A percentile compares a stretch with the other conserved stretches of the same genome.
Conservation (phyloP, 768 basidiomycete genomes). For the Lactifluus subvellereus region DNA sequence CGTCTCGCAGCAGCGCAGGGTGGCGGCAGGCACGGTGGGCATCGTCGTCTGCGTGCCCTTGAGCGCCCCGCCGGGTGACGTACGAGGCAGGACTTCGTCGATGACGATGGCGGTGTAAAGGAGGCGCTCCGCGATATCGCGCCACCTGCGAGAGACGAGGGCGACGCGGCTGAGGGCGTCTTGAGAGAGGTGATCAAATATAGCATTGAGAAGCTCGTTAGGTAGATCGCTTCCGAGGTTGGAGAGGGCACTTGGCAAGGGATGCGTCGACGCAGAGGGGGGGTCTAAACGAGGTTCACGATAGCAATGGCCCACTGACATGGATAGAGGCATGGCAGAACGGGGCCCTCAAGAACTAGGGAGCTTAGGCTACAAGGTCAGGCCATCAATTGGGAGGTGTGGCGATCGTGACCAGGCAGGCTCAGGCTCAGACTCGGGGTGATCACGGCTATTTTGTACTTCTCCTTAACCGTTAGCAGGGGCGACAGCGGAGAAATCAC, state of each 20-base stretch:
- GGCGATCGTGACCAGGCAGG: background rate
- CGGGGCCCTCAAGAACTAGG: slow-evolving; percentile 4
- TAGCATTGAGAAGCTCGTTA: slow-evolving; percentile 49
- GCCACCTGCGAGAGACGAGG: slow-evolving; percentile 39
- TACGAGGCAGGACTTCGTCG: slow-evolving; percentile 40
- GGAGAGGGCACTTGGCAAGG: background rate
- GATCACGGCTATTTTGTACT: slow-evolving; percentile 15
- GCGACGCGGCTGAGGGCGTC: slow-evolving; percentile 37
- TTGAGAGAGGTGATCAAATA: slow-evolving; percentile 36
- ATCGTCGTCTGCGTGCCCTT: background rate
- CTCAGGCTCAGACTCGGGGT: slow-evolving; percentile 1
- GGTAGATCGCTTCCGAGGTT: slow-evolving; percentile 33
- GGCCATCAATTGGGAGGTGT: background rate
- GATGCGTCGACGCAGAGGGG: background rate
- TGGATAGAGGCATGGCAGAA: background rate
- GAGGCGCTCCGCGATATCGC: slow-evolving; percentile 50
- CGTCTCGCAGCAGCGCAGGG: slow-evolving; percentile 48
- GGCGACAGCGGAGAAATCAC: slow-evolving; percentile 16
- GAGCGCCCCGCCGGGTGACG: slow-evolving; percentile 31
- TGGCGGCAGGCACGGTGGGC: slow-evolving; percentile 31
- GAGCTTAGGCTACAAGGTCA: background rate
- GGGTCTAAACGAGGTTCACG: background rate
- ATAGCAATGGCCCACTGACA: background rate
- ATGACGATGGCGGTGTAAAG: slow-evolving; percentile 51
- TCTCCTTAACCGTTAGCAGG: background rate